Percentiles rank a stretch among this genome's conserved stretches.
phyloP scores from a whole-genome alignment of 805 yeast species.

The Starmerella riodocensis region DNA sequence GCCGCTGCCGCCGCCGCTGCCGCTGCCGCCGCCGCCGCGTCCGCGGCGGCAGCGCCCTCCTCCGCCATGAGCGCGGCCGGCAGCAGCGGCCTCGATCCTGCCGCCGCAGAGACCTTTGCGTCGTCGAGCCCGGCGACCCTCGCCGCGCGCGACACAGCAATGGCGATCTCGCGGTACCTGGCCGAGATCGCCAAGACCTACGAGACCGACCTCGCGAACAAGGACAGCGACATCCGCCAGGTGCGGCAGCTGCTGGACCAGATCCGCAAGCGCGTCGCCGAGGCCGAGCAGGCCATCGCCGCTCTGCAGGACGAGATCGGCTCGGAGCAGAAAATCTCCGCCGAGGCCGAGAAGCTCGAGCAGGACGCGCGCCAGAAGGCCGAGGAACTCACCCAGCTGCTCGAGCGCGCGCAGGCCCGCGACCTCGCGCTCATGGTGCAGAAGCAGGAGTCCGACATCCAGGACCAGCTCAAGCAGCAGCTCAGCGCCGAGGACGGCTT shows the following conservation, averaged over 20 bases:
- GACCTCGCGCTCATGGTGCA: slow-evolving; percentile 46
- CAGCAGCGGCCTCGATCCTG: no score
- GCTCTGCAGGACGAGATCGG: slow-evolving; percentile 25
- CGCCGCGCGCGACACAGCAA: background rate
- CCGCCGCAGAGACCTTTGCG: slow-evolving; percentile 2
- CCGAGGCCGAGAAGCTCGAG: slow-evolving; percentile 20
- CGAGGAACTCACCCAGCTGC: slow-evolving; percentile 31
- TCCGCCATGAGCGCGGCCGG: no score
- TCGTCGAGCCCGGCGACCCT: background rate
- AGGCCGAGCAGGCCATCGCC: slow-evolving; percentile 26
- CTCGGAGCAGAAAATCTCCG: slow-evolving; percentile 21
- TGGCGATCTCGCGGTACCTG: slow-evolving; percentile 18
- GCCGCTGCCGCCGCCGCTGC: no score
- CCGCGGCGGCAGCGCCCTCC: no score
- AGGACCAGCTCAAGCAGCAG: slow-evolving; percentile 21
- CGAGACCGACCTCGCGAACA: slow-evolving; percentile 40
- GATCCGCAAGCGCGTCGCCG: slow-evolving; percentile 32
- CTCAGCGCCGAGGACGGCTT: slow-evolving; percentile 13
- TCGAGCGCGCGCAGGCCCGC: slow-evolving; percentile 54
- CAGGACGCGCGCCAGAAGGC: slow-evolving; percentile 23
- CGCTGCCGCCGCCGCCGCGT: no score
- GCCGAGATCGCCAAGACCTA: slow-evolving; percentile 36
- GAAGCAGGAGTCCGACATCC: slow-evolving; percentile 34
- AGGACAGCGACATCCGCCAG: slow-evolving; percentile 41
- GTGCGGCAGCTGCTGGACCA: slow-evolving; percentile 33